These are phyloP conservation scores for Penicillium coprophilum DNA, from an alignment of 495 filamentous ascomycete genomes.

Conservation along the genomic window DNA sequence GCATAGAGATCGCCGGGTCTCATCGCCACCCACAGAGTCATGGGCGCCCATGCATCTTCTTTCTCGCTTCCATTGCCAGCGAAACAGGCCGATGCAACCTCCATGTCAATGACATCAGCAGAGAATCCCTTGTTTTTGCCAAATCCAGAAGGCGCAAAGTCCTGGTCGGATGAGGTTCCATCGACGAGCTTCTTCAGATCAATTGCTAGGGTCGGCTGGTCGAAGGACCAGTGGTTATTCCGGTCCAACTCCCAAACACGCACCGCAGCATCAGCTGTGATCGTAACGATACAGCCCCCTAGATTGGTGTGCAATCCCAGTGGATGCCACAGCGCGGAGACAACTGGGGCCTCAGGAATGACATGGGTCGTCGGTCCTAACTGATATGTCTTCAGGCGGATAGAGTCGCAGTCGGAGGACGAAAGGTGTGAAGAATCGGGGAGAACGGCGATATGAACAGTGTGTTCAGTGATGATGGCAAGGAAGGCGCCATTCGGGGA, in stretches of 20 bases:
- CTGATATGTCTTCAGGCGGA: constrained; percentile 79
- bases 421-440: constrained; percentile 74
- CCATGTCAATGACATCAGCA: constrained; percentile 81
- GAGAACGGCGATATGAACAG: constrained; percentile 75
- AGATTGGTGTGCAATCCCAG: constrained; percentile 65
- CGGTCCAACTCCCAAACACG: constrained; percentile 83
- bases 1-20: constrained; percentile 83
- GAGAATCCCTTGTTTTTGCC: constrained; percentile 78
- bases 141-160: constrained; percentile 68
- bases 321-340: constrained; percentile 83
- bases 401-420: constrained; percentile 56
- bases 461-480: constrained; percentile 80
- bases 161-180: constrained; percentile 70
- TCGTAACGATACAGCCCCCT: constrained; percentile 68
- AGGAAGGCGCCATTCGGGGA: constrained; percentile 77
- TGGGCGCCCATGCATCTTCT: constrained; percentile 81
- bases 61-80: constrained; percentile 59
- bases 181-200: constrained; percentile 81
- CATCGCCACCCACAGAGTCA: constrained; percentile 94
- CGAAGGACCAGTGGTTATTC: constrained; percentile 78
- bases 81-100: constrained; percentile 82
- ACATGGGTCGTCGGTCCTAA: constrained; percentile 88
- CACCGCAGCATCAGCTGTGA: constrained; percentile 81
- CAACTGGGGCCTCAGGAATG: constrained; percentile 71
- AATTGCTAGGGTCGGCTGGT: constrained; percentile 73